These are phyloP conservation scores for Alternaria gansuensis DNA, from an alignment of 2,329 filamentous ascomycete genomes.

Conservation along the genomic window DNA sequence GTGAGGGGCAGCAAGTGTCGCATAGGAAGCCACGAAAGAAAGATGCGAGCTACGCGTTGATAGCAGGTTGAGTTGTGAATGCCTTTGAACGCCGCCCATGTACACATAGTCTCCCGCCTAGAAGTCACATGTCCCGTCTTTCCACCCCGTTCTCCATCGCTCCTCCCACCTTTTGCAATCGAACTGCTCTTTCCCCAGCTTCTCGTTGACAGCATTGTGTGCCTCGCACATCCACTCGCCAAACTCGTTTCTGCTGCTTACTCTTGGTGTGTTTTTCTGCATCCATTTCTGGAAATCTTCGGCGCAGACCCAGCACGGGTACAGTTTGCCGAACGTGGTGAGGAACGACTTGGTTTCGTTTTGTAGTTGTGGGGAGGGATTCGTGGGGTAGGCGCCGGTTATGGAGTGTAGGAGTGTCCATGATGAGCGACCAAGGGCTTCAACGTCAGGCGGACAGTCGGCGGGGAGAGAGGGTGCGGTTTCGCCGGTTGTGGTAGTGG, in stretches of 20 bases:
- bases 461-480: slow-evolving; percentile 53
- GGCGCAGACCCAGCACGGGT: slow-evolving; percentile 95
- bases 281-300: slow-evolving; percentile 90
- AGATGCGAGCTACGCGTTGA: background rate
- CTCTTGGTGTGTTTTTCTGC: slow-evolving; percentile 70
- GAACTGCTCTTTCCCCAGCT: slow-evolving; percentile 89
- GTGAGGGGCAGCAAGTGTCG: slow-evolving; percentile 2
- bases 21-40: background rate
- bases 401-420: slow-evolving; percentile 96
- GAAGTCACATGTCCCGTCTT: slow-evolving; percentile 71
- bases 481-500: slow-evolving; percentile 46
- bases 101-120: slow-evolving; percentile 21
- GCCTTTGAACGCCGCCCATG: slow-evolving; percentile 20
- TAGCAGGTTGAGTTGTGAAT: background rate
- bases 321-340: slow-evolving; percentile 80
- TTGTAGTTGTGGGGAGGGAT: slow-evolving; percentile 74
- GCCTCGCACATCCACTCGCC: slow-evolving; percentile 85
- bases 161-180: slow-evolving; percentile 93
- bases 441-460: slow-evolving; percentile 92
- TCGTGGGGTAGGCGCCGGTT: slow-evolving; percentile 82
- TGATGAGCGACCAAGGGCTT: slow-evolving; percentile 81
- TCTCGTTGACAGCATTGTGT: slow-evolving; percentile 87
- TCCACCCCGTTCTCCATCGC: slow-evolving; percentile 92
- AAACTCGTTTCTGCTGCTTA: slow-evolving; percentile 71
- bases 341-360: slow-evolving; percentile 81